Evolutionary conservation across 78 protist species (phyloP).

Genomic region (Dictyostelium capitatum): DNA sequence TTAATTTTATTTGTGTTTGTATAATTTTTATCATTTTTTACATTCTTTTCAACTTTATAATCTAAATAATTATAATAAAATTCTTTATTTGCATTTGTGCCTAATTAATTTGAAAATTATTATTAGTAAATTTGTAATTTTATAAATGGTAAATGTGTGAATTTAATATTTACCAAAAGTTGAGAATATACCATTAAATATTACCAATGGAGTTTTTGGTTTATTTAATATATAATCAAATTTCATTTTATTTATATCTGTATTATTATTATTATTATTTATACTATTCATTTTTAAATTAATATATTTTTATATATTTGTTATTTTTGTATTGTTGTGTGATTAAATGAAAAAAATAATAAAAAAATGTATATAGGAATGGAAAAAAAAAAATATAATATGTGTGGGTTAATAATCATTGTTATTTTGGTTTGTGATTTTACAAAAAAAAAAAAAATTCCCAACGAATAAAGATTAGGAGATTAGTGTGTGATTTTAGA

Average conservation of each 20-base stretch:
- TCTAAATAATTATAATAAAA: slow-evolving; percentile 17
- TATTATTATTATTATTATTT: background rate
- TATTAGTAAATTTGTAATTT: too few relatives aligned
- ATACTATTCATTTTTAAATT: background rate
- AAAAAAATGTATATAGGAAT: background rate
- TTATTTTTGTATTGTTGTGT: background rate
- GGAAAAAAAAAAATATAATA: background rate
- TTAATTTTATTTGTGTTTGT: background rate
- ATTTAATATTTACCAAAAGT: background rate
- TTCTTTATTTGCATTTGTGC: background rate
- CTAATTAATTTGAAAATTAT: too few relatives aligned
- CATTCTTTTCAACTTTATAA: background rate
- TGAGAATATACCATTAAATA: background rate
- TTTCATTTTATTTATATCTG: background rate
- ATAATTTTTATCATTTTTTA: slow-evolving; percentile 6
- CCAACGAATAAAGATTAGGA: too few relatives aligned
- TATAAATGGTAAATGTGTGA: too few relatives aligned
- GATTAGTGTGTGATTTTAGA: too few relatives aligned
- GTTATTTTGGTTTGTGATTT: too few relatives aligned
- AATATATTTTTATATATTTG: background rate
- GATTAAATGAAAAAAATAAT: background rate
- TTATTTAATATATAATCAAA: background rate
- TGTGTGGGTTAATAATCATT: too few relatives aligned
- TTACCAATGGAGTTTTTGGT: background rate
- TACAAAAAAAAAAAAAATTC: too few relatives aligned